These are phyloP conservation scores for Penicillium freii DNA, from an alignment of 2,329 filamentous ascomycete species.

Conservation along the genomic window DNA sequence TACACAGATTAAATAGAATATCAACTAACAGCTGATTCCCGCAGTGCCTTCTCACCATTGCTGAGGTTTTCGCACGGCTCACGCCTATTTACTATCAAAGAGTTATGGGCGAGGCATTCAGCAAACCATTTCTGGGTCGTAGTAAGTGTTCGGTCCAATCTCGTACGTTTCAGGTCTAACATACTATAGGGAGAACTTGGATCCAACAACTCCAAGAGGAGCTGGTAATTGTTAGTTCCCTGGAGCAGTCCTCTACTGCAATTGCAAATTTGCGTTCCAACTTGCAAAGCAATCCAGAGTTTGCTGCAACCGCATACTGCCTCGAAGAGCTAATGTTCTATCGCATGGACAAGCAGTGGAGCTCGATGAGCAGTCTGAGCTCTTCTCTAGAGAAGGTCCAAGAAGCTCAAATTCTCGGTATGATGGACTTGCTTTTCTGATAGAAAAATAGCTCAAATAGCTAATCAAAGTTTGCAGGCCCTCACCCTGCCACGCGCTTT, in stretches of 20 bases:
- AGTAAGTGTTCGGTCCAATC: neutral
- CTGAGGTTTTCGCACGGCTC: constrained; percentile 5
- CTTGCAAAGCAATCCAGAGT: neutral
- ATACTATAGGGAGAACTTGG: constrained; percentile 7
- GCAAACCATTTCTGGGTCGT: neutral
- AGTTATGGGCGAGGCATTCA: neutral
- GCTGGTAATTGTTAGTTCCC: constrained; percentile 1
- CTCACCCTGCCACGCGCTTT: neutral
- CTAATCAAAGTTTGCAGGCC: neutral
- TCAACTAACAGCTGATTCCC: neutral
- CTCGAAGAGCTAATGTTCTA: constrained; percentile 7
- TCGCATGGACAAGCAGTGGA: constrained; percentile 7
- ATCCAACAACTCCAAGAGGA: constrained; percentile 5
- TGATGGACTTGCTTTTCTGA: neutral
- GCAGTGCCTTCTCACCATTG: constrained; percentile 1
- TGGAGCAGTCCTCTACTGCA: constrained; percentile 6
- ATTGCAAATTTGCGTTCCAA: neutral
- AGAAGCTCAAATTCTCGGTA: constrained; percentile 13
- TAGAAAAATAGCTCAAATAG: neutral
- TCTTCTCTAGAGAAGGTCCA: constrained; percentile 9
- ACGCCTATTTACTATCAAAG: constrained; percentile 4
- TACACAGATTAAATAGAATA: neutral
- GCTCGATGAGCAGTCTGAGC: neutral
- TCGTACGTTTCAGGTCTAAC: neutral
- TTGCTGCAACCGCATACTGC: neutral